phyloP scores from a whole-genome alignment of 805 yeast species.

The Candida xiaguanensis region DNA sequence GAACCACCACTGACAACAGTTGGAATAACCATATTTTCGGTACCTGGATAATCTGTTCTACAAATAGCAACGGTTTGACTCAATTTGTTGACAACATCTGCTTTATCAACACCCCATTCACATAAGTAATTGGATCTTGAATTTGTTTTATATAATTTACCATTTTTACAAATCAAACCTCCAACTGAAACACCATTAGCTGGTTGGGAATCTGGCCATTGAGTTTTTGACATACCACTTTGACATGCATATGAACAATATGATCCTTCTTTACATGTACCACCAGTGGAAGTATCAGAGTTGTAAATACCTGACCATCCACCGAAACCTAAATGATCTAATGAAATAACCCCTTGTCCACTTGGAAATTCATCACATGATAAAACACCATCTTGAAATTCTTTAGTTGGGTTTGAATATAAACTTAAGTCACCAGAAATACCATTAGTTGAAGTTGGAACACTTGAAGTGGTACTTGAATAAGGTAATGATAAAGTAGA shows the following conservation, averaged over 20 bases:
- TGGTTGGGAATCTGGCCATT: conserved; percentile 72
- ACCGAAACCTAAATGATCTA: conserved; percentile 38
- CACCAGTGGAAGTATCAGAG: conserved; percentile 42
- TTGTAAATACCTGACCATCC: conserved; percentile 45
- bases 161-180: conserved; percentile 61
- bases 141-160: conserved; percentile 62
- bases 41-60: conserved; percentile 80
- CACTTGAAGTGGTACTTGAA: conserved; percentile 9
- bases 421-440: conserved; percentile 50
- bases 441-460: conserved; percentile 8
- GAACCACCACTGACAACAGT: conserved; percentile 57
- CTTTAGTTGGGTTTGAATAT: conserved; percentile 45
- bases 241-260: conserved; percentile 79
- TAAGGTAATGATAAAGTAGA: conserved; percentile 10
- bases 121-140: conserved; percentile 50
- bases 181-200: conserved; percentile 67
- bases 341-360: conserved; percentile 67
- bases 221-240: conserved; percentile 78
- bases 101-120: conserved; percentile 59
- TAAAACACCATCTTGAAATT: conserved; percentile 68
- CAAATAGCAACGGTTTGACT: conserved; percentile 58
- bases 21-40: conserved; percentile 77
- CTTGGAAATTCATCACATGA: conserved; percentile 68
- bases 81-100: conserved; percentile 50
- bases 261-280: conserved; percentile 56